Evolutionary conservation across 768 basidiomycete species (phyloP), one percentile per base, ranked within the genome.

Genomic region (Termitomyces sp.): DNA sequence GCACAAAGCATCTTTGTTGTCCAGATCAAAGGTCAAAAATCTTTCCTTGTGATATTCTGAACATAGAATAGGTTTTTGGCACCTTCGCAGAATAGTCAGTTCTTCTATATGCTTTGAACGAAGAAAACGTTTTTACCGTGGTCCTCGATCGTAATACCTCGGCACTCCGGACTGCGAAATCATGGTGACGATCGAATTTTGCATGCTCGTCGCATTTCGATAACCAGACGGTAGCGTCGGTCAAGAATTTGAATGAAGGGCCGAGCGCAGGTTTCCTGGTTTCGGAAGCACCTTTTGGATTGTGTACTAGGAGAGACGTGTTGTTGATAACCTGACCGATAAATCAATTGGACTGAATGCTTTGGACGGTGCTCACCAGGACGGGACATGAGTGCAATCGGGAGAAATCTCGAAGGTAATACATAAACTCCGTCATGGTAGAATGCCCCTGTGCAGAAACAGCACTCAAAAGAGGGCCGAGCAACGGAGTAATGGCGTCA

Each of bases 221-320:
- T 11, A 91, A 75, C 90, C 90, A 92, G n/a, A 93, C 65, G 0
- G 88, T 89, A 16, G 83, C 84, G 66, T 92, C 91, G 2, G 85
- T 83, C 70, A 91, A 73, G 70, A 84, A 89, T 7, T 86, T 77
- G 62, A 92, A 93, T 1, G 90, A 87, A 1, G 90, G 86, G 0
- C 91, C 91, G 15, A 93, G 76, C 0, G 89, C 88, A 5, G 90
- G 90, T 67, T 89, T 91, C 59, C 83, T 77, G 8, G 70, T 74
- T 28, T 63, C 54, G 12, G 58, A 32, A 58, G 79, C 7, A 57
- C 61, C 22, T 64, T 54, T 57, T 52, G 63, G 33, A 44, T 62
- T 61, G 28, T 63, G 57, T 33, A 61, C 53, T 36, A 61, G 68
- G 50, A 66, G 67, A 7, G 83, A 79, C 0, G 86, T 80, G 60